phyloP scores from a whole-genome alignment of 768 basidiomycete species.

The Kwoniella dejecticola region DNA sequence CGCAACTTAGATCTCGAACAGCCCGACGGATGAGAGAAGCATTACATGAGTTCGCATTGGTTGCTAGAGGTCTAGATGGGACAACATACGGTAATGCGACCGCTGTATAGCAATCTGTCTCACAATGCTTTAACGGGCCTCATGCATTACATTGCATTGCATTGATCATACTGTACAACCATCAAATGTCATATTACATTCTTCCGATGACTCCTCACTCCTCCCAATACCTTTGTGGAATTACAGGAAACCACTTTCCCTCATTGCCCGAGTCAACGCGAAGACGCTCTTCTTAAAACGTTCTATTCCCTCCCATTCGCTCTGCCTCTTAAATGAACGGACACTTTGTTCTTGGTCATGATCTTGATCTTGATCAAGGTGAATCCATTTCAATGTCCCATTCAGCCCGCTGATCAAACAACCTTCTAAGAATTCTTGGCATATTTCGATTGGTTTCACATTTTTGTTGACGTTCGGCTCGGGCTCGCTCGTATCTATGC shows the following conservation, averaged over 20 bases:
- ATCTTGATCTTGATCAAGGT: neutral
- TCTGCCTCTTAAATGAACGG: neutral
- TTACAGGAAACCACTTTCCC: conserved; percentile 34
- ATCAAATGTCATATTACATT: neutral
- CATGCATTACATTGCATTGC: too few relatives aligned
- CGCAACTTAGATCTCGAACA: conserved; percentile 65
- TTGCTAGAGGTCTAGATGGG: conserved; percentile 80
- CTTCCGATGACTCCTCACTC: too few relatives aligned
- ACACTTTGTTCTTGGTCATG: neutral
- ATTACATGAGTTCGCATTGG: conserved; percentile 80
- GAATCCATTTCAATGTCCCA: conserved; percentile 24
- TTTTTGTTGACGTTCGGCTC: conserved; percentile 1
- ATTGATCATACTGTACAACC: too few relatives aligned
- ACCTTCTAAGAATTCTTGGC: conserved; percentile 35
- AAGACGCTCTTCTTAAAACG: conserved; percentile 21
- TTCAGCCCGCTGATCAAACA: conserved; percentile 33
- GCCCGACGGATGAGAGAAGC: conserved; percentile 76
- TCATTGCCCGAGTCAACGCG: conserved; percentile 23
- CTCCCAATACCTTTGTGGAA: too few relatives aligned
- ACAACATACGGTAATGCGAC: conserved; percentile 83
- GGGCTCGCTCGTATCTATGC: too few relatives aligned
- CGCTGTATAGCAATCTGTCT: too few relatives aligned
- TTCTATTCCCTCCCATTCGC: conserved; percentile 28
- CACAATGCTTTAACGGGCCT: too few relatives aligned
- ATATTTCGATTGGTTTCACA: neutral